Conservation (phyloP, 495 filamentous ascomycete species). For the Darksidea phi region DNA sequence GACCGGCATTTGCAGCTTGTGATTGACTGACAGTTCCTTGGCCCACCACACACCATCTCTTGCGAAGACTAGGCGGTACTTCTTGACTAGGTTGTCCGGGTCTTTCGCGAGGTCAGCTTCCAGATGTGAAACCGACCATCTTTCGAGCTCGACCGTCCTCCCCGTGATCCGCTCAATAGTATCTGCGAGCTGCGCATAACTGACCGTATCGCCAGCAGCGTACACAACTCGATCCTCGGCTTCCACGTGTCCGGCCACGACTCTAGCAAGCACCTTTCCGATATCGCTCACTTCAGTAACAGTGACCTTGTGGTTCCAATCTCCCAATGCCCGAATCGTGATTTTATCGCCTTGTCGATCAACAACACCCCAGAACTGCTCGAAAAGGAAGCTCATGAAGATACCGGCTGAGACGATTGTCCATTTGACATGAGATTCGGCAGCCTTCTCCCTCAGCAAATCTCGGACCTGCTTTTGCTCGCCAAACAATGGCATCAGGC, state of each 20-base stretch:
- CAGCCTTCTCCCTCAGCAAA: constrained; percentile 49
- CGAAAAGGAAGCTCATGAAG: constrained; percentile 65
- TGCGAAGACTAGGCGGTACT: constrained; percentile 62
- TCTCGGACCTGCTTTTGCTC: constrained; percentile 60
- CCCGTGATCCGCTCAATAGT: constrained; percentile 48
- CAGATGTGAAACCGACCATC: constrained; percentile 48
- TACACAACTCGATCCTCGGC: constrained; percentile 47
- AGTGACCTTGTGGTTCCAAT: constrained; percentile 57
- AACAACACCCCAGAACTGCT: constrained; percentile 57
- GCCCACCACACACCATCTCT: constrained; percentile 61
- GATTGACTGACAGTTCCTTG: constrained; percentile 36
- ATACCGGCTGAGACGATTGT: constrained; percentile 60
- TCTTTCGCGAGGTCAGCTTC: constrained; percentile 46
- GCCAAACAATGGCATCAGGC: constrained; percentile 57
- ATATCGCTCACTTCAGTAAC: constrained; percentile 60
- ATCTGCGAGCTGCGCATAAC: constrained; percentile 53
- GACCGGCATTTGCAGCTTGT: constrained; percentile 14
- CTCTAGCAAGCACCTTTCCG: constrained; percentile 55
- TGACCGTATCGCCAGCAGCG: constrained; percentile 59
- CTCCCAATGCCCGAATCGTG: constrained; percentile 52
- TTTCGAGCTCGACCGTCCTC: constrained; percentile 47
- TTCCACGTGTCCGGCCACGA: constrained; percentile 45
- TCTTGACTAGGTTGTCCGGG: constrained; percentile 52
- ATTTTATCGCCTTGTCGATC: constrained; percentile 32
- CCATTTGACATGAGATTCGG: constrained; percentile 49